Base-by-base conservation (phyloP, 75 land plant species). In the Pinus albicaulis region DNA sequence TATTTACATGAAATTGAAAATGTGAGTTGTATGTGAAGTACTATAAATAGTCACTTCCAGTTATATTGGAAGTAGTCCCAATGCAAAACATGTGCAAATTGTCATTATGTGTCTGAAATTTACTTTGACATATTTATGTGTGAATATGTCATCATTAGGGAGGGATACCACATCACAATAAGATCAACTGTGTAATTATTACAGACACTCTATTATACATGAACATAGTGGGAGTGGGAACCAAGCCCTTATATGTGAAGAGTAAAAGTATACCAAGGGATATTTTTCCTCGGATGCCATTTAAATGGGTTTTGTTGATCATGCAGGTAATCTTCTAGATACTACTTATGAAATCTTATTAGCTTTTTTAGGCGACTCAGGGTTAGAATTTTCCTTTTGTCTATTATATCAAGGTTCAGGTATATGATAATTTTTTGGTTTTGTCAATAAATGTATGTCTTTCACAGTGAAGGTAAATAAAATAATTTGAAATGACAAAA, bases 321-420 rank as follows among this genome's bases (percentile, higher is more conserved):
- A 68, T 79, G 34, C 82, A 96, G 99, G 98, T 77, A 95, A 96
- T 74, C 92, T 96, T 74, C 92, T 98, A 48, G 99, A 96, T 77
- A 92, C 98, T 74, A 93, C 98, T 24, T 96, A 92, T 86, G 99
- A 96, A 75, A 76, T 94, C 56, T 87, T 96, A 41, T 86, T 96
- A 19, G 98, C 94, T 28, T 89, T 84, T 84, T 98, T 91, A 84
- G 99, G 98, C 59, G 95, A 98, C 77, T 73, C 97, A 56, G 98
- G 98, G 99, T 96, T 90, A 19, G 55, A 22, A 55, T 79, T 78
- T 52, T 52, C 71, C 28, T 71, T 78, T 58, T 16, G 11, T 44
- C 16, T 61, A 2, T 36, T 53, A 44, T n/a, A 25, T 56, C 17
- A 52, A 15, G 60, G 24, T 68, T n/a, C 64, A 73, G 23, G 3